A percentile compares a stretch with the other conserved stretches of the same genome.
phyloP scores from a whole-genome alignment of 1,284 basidiomycete genomes.

The Mycosarcoma mackinlayi region DNA sequence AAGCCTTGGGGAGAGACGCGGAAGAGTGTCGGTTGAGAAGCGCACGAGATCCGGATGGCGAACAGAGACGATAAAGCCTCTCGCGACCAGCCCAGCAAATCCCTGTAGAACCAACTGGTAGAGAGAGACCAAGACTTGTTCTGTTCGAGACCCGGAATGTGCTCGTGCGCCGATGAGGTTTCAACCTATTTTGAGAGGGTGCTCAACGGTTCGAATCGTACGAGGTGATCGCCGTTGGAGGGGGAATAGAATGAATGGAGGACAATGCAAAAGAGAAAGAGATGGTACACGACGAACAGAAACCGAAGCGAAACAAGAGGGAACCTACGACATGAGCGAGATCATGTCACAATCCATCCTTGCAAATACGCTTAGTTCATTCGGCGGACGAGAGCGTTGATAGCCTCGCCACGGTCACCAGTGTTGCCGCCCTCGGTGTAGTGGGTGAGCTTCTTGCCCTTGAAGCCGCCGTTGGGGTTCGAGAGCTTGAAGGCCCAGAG shows the following conservation, averaged over 20 bases:
- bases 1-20: neutral
- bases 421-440: constrained; percentile 76
- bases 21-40: constrained; percentile 7
- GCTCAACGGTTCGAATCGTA: neutral
- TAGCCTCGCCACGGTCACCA: constrained; percentile 93
- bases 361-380: constrained; percentile 72
- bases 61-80: neutral
- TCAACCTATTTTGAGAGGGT: constrained; percentile 21
- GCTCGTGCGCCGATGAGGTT: constrained; percentile 11
- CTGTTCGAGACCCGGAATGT: neutral
- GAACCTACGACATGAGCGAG: neutral
- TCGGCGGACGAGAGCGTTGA: constrained; percentile 96
- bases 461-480: constrained; percentile 98
- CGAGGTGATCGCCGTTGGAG: neutral
- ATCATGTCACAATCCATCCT: neutral
- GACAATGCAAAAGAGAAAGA: constrained; percentile 24
- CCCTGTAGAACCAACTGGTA: constrained; percentile 20
- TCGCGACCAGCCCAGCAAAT: constrained; percentile 32
- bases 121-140: neutral
- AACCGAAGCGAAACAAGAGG: constrained; percentile 14
- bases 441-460: constrained; percentile 90
- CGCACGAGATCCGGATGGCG: neutral
- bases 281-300: constrained; percentile 24
- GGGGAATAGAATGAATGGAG: constrained; percentile 23
- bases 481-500: constrained; percentile 99